Evolutionary conservation across 495 filamentous ascomycete genomes (phyloP), one percentile per base, ranked within the genome.

Genomic region (Hyaloscypha hepaticicola): DNA sequence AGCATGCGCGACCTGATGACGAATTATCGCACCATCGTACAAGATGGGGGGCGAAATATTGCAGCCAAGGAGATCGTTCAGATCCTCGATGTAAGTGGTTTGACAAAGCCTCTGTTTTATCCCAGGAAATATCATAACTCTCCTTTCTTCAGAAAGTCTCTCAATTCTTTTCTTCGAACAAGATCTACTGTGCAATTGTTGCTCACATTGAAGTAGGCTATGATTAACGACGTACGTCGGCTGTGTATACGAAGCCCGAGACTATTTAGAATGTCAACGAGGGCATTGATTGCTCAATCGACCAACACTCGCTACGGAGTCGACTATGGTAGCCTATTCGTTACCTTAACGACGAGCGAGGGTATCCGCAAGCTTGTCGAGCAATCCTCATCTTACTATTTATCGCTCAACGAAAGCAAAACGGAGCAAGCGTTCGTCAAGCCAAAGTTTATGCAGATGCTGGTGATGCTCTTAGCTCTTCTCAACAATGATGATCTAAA

Each of bases 221-320:
- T 77, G 75, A 77, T 77, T 26, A 73, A 77, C 38, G 75, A 75
- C 50, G 75, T 68, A 22, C 69, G 75, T 22, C 64, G 75, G 2
- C 70, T 76, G 16, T 76, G 71, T 64, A 58, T 70, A 11, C 63
- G 73, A 28, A 76, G 75, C 61, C 73, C 75, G 9, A 71, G 75
- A 53, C 56, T 75, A 6, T 75, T 76, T 34, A 67, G 75, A 27
- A 75, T 76, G 74, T 72, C 72, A 14, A 77, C 75, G 1, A 52
- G 75, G 34, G 60, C 48, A 1, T 61, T 70, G 16, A 77, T 77
- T 51, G 72, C 72, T 49, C 69, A 67, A 12, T 77, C 75, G 22
- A 69, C 69, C 21, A 71, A 76, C 53, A 77, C 74, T 21, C 67
- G 75, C 22, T 77, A 77, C 28, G 75, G 75, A 24, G 55, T 74